phyloP scores from a whole-genome alignment of 495 filamentous ascomycete genomes.

The Choiromyces venosus region DNA sequence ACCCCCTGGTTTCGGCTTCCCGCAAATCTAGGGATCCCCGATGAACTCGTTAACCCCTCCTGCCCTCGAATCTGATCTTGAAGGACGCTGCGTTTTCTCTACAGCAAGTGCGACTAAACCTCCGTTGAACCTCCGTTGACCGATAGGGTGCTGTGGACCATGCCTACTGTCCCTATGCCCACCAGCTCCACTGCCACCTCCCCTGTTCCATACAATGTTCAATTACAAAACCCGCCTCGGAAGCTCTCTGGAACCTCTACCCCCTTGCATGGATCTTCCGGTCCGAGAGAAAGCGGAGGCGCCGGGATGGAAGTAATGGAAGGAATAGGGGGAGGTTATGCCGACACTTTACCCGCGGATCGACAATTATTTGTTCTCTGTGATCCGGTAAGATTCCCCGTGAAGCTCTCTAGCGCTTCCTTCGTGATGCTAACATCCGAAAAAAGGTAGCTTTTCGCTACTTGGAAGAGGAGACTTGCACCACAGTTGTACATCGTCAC shows the following conservation, averaged over 20 bases:
- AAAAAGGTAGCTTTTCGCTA: conserved; percentile 50
- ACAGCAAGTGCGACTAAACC: not conserved
- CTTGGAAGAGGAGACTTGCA: conserved; percentile 78
- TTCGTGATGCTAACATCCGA: not conserved
- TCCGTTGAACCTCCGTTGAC: not conserved
- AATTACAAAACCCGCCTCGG: conserved; percentile 20
- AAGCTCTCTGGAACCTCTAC: conserved; percentile 18
- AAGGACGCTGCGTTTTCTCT: not conserved
- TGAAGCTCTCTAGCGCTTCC: not conserved
- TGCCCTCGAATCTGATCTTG: not conserved
- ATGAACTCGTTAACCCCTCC: conserved; percentile 1
- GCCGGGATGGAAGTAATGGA: conserved; percentile 20
- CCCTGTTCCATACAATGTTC: conserved; percentile 16
- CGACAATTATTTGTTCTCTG: conserved; percentile 37
- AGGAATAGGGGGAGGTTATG: conserved; percentile 28
- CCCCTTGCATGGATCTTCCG: conserved; percentile 8
- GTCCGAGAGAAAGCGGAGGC: conserved; percentile 18
- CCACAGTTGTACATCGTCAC: conserved; percentile 66
- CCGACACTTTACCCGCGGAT: conserved; percentile 7
- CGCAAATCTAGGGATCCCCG: not conserved
- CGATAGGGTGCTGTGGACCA: conserved; percentile 28
- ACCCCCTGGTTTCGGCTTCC: not conserved
- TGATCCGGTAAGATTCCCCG: conserved; percentile 36
- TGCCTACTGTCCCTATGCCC: conserved; percentile 35
- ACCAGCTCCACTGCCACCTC: conserved; percentile 19